A percentile compares a stretch with the other conserved stretches of the same genome.
Evolutionary conservation across 2,329 filamentous ascomycete genomes (phyloP).

Genomic region (Colletotrichum kahawae): DNA sequence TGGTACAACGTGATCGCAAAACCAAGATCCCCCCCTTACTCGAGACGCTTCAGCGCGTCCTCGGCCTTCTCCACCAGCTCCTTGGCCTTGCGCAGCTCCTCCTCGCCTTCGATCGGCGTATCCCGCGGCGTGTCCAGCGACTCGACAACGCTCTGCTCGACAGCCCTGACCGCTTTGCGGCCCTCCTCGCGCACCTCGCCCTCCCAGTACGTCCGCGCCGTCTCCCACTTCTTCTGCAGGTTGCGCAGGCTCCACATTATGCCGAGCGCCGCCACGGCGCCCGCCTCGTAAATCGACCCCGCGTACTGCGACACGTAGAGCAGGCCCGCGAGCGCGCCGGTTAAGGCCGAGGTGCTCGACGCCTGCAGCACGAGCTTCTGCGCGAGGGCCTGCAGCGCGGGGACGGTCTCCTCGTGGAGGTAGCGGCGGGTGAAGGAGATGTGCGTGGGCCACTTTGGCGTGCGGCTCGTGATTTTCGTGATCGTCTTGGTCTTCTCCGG

Average conservation of each 20-base stretch:
- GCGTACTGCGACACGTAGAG: constrained; percentile 62
- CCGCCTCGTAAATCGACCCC: constrained; percentile 63
- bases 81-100: constrained; percentile 44
- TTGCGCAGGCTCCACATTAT: constrained; percentile 62
- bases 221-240: constrained; percentile 68
- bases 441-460: constrained; percentile 71
- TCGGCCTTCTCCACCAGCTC: constrained; percentile 54
- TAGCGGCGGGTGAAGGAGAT: constrained; percentile 75
- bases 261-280: constrained; percentile 65
- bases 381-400: constrained; percentile 73
- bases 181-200: constrained; percentile 71
- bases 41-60: constrained; percentile 52
- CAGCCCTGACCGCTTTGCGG: constrained; percentile 63
- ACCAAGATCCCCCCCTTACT: constrained; percentile 33
- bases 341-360: constrained; percentile 72
- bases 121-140: constrained; percentile 43
- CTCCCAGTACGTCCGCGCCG: constrained; percentile 66
- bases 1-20: constrained; percentile 10
- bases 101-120: constrained; percentile 27
- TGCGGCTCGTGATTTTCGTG: constrained; percentile 17
- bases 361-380: constrained; percentile 79
- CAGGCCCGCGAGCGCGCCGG: constrained; percentile 57
- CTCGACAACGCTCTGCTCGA: constrained; percentile 57
- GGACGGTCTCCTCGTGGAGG: constrained; percentile 69
- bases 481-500: neutral